Conservation (phyloP, 257 asterid genomes). For the Oldenlandia corymbosa region DNA sequence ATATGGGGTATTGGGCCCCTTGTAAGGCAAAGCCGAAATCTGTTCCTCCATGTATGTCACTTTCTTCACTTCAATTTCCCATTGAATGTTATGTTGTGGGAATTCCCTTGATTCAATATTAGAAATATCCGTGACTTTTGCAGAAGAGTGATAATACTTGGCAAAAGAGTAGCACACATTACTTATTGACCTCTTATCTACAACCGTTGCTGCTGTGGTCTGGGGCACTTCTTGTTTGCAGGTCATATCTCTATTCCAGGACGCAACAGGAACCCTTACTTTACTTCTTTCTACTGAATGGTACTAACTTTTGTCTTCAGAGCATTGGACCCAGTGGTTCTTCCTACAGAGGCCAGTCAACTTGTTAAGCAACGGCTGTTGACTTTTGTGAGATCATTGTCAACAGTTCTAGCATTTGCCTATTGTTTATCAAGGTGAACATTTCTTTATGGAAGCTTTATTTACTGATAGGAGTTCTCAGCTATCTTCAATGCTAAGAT, state of each 20-base stretch:
- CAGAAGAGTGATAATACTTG: slow-evolving; percentile 77
- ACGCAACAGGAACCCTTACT: background rate
- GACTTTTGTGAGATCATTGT: slow-evolving; percentile 81
- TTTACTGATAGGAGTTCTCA: background rate
- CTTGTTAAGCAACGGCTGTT: slow-evolving; percentile 72
- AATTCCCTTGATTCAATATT: slow-evolving; percentile 37
- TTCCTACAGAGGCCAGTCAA: slow-evolving; percentile 86
- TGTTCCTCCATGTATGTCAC: slow-evolving; percentile 53
- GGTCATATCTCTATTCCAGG: slow-evolving; percentile 41
- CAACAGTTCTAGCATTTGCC: slow-evolving; percentile 87
- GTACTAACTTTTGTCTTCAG: slow-evolving; percentile 35
- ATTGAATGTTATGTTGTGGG: slow-evolving; percentile 7
- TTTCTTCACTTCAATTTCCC: slow-evolving; percentile 15
- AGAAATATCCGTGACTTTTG: slow-evolving; percentile 29
- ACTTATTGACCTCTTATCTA: slow-evolving; percentile 62
- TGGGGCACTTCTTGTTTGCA: slow-evolving; percentile 80
- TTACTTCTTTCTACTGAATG: background rate
- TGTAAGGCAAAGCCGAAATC: slow-evolving; percentile 55
- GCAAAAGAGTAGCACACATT: slow-evolving; percentile 74
- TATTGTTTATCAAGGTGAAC: slow-evolving; percentile 81
- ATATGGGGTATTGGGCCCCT: slow-evolving; percentile 87
- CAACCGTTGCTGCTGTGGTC: slow-evolving; percentile 83
- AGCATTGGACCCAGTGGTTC: slow-evolving; percentile 74
- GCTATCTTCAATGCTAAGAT: background rate
- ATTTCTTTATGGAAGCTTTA: background rate